Evolutionary conservation across 768 basidiomycete species (phyloP).

Genomic region (Boletus rubropictus): DNA sequence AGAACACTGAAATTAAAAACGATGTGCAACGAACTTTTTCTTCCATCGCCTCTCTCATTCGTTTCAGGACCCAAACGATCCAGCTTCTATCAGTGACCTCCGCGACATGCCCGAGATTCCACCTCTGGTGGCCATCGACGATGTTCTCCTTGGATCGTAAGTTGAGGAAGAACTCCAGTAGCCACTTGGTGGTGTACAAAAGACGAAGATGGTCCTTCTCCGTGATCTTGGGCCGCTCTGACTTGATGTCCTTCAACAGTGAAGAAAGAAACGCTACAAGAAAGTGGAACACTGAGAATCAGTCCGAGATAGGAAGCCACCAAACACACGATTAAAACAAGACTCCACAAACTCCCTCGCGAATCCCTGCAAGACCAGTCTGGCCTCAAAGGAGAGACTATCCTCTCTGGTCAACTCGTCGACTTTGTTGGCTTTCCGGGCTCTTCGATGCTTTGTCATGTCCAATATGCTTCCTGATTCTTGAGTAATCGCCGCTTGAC

Average conservation of each 20-base stretch:
- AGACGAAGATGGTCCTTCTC: conserved; percentile 92
- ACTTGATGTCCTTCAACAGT: conserved; percentile 88
- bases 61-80: conserved; percentile 84
- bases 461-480: conserved; percentile 71
- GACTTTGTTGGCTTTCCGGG: conserved; percentile 52
- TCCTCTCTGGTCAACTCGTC: conserved; percentile 69
- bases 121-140: conserved; percentile 32
- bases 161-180: conserved; percentile 82
- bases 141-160: conserved; percentile 36
- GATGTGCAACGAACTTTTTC: conserved; percentile 61
- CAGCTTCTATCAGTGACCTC: conserved; percentile 83
- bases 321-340: conserved; percentile 80
- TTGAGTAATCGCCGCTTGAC: conserved; percentile 69
- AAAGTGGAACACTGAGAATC: conserved; percentile 15
- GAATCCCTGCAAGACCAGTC: conserved; percentile 57
- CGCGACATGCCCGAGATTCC: conserved; percentile 69
- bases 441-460: conserved; percentile 54
- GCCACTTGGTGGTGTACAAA: conserved; percentile 84
- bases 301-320: conserved; percentile 5
- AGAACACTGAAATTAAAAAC: not conserved
- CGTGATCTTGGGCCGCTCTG: conserved; percentile 86
- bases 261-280: conserved; percentile 76
- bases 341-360: conserved; percentile 71
- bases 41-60: conserved; percentile 86
- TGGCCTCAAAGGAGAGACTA: conserved; percentile 61